Evolutionary conservation across 768 basidiomycete genomes (phyloP).

Genomic region (Lanmaoa rubissima): DNA sequence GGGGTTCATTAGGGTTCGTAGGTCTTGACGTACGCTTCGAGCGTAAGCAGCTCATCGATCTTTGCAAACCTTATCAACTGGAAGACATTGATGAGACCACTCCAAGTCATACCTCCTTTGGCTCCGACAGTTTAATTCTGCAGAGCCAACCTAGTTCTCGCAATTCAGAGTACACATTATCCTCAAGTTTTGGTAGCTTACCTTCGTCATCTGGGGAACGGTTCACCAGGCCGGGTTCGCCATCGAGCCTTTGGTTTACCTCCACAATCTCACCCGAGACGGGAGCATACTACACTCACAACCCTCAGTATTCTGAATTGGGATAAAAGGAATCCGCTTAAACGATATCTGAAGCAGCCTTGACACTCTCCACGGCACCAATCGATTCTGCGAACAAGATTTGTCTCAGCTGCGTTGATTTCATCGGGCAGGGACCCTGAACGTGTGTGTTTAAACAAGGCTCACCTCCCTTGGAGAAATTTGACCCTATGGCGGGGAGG

Average conservation of each 20-base stretch:
- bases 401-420: conserved; percentile 5
- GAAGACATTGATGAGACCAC: background rate
- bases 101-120: conserved; percentile 59
- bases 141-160: conserved; percentile 82
- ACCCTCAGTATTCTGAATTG: conserved; percentile 8
- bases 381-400: conserved; percentile 56
- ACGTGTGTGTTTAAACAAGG: background rate
- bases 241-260: conserved; percentile 70
- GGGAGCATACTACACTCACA: conserved; percentile 72
- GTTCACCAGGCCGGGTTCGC: conserved; percentile 80
- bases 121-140: conserved; percentile 81
- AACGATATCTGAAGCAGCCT: conserved; percentile 94
- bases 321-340: conserved; percentile 26
- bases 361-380: conserved; percentile 94
- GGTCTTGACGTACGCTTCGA: conserved; percentile 69
- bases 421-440: background rate
- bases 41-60: conserved; percentile 70
- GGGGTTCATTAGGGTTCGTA: conserved; percentile 40
- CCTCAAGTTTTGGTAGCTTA: conserved; percentile 32
- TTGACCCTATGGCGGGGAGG: conserved; percentile 62
- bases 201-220: conserved; percentile 83
- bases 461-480: conserved; percentile 75
- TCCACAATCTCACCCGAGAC: conserved; percentile 80
- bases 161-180: background rate
- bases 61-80: conserved; percentile 27